Percentiles rank a stretch among this genome's conserved stretches.
Evolutionary conservation across 306 rosid genomes (phyloP).

Genomic region (Cucurbita maxima): DNA sequence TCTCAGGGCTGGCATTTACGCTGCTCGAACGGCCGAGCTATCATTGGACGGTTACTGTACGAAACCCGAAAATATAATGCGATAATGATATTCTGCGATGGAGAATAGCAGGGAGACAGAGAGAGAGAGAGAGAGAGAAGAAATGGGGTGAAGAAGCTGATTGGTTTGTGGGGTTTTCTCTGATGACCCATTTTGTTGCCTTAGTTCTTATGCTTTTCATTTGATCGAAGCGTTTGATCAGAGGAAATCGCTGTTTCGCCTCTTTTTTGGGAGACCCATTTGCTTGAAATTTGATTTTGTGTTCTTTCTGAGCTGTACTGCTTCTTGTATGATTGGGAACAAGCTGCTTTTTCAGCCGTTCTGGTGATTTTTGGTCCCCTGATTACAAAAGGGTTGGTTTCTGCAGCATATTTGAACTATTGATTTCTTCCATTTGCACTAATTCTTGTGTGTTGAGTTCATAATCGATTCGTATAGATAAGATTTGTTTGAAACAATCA

Average conservation of each 20-base stretch:
- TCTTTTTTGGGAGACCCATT: slow-evolving; percentile 19
- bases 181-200: slow-evolving; percentile 20
- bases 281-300: slow-evolving; percentile 16
- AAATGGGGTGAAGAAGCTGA: slow-evolving; percentile 36
- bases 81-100: neutral
- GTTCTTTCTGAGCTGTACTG: slow-evolving; percentile 11
- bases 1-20: slow-evolving; percentile 7
- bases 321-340: slow-evolving; percentile 12
- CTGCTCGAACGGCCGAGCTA: slow-evolving; percentile 22
- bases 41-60: slow-evolving; percentile 3
- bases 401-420: slow-evolving; percentile 10
- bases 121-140: neutral
- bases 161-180: slow-evolving; percentile 18
- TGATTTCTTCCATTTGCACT: slow-evolving; percentile 3
- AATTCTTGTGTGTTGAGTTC: neutral
- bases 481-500: neutral
- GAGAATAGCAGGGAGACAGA: neutral
- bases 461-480: neutral
- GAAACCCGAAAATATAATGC: neutral
- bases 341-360: slow-evolving; percentile 12
- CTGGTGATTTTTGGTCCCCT: slow-evolving; percentile 24
- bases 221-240: slow-evolving; percentile 18
- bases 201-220: slow-evolving; percentile 12
- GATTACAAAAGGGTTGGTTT: slow-evolving; percentile 8
- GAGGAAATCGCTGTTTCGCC: slow-evolving; percentile 8